Conservation (phyloP, 345 rosid species). For the Sapria himalayana region DNA sequence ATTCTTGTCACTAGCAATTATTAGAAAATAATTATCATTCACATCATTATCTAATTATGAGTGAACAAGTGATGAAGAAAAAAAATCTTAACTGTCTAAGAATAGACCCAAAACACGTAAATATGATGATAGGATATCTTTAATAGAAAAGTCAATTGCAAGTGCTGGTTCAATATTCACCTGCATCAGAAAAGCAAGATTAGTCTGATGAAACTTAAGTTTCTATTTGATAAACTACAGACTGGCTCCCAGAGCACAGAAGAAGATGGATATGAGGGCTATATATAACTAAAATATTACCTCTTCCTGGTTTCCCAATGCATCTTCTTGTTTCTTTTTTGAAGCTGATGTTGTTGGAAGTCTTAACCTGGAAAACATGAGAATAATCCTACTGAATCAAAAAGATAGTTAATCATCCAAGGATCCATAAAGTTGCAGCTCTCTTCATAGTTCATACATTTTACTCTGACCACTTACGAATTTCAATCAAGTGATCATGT, state of each 20-base stretch:
- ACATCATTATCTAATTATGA: too few species aligned
- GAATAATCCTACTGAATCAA: background rate
- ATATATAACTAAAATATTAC: conserved; percentile 13
- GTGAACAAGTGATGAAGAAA: too few species aligned
- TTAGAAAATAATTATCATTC: too few species aligned
- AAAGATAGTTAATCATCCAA: too few species aligned
- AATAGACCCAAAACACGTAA: conserved; percentile 1
- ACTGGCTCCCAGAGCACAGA: background rate
- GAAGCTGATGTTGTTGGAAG: conserved; percentile 26
- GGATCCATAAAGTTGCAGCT: too few species aligned
- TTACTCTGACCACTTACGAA: too few species aligned
- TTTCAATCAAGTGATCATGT: too few species aligned
- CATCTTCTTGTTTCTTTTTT: conserved; percentile 43
- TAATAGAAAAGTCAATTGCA: conserved; percentile 62
- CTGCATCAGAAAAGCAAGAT: conserved; percentile 26
- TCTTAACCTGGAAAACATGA: conserved; percentile 31
- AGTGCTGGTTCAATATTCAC: conserved; percentile 50
- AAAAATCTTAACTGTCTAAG: background rate
- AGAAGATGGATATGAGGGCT: background rate
- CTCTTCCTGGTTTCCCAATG: conserved; percentile 22
- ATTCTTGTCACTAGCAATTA: too few species aligned
- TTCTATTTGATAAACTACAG: background rate
- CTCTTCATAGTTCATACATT: too few species aligned
- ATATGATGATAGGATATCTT: conserved; percentile 90
- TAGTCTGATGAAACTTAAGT: conserved; percentile 6